A percentile compares a stretch with the other conserved stretches of the same genome.
phyloP scores from a whole-genome alignment of 768 basidiomycete species.

The Boletus coccyginus region DNA sequence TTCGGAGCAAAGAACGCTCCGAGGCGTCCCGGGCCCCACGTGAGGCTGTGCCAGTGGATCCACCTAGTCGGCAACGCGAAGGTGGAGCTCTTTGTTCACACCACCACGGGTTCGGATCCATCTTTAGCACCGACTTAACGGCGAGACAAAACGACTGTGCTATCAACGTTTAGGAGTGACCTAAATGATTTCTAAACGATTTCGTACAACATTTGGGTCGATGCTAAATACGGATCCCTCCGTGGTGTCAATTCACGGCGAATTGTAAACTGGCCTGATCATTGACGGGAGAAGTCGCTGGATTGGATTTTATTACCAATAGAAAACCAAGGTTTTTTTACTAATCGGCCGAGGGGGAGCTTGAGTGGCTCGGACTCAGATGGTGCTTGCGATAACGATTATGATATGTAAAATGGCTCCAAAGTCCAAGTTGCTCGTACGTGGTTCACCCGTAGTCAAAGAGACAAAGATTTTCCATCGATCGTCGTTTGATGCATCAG shows the following conservation, averaged over 20 bases:
- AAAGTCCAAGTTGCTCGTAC: background rate
- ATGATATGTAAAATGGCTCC: background rate
- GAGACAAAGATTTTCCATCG: background rate
- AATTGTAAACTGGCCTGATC: background rate
- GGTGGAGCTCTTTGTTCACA: background rate
- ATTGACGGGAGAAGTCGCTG: background rate
- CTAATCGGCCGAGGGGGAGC: conserved; percentile 4
- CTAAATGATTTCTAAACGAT: too few species aligned
- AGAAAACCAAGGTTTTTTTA: background rate
- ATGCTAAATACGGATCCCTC: too few species aligned
- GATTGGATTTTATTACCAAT: background rate
- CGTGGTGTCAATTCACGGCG: background rate
- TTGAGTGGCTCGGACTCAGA: conserved; percentile 2
- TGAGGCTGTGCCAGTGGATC: conserved; percentile 14
- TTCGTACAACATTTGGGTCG: too few species aligned
- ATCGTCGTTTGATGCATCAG: conserved; percentile 1
- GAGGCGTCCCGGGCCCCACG: background rate
- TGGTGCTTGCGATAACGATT: background rate
- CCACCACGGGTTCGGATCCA: background rate
- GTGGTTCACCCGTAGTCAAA: background rate
- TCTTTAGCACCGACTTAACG: too few species aligned
- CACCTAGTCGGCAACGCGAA: conserved; percentile 10
- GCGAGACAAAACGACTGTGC: too few species aligned
- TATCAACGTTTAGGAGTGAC: too few species aligned
- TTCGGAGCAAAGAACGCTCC: conserved; percentile 10